Evolutionary conservation across 306 rosid genomes (phyloP), one percentile per base, ranked within the genome.

Genomic region (Cucumis cinereus): DNA sequence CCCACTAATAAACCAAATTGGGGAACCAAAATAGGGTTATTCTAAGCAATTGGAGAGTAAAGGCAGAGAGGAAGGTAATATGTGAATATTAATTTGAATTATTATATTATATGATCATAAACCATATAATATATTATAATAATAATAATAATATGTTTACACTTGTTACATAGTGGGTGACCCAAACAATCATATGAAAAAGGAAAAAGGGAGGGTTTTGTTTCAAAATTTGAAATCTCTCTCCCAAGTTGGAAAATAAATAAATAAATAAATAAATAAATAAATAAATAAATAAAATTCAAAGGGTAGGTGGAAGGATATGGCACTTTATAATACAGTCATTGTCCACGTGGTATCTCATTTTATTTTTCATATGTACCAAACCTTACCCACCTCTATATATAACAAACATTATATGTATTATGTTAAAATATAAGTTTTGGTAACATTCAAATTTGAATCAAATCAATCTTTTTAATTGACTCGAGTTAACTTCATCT

Each of bases 181-280:
- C 61, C 43, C 45, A 72, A 70, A 47, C 58, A 70, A 72, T 72
- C 61, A 72, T 50, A 72, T 47, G 75, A 6, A 77, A 22, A 45
- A 3, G 23, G 35, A 30, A 30, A 80, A 22, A 10, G 57, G 80
- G 79, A 78, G 77, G 80, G 43, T 36, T 20, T 61, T 77, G 86
- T 91, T 93, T 93, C 97, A 91, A 93, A 93, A 35, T 92, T 93
- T 89, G 93, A 93, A 91, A 89, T 88, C 62, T 77, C 61, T 45
- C 41, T 23, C 16, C 13, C 74, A 23, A 68, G 14, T 68, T 22
- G 54, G 16, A 15, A 13, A 41, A 68, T 1, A 72, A 30, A 68
- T 52, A 77, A 10, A 30, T 30, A 12, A 20, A 5, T 7, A 11
- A 24, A 40, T n/a, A 40, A 67, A 80, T 61, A 12, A 11, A 41